A percentile compares a stretch with the other conserved stretches of the same genome.
Conservation (phyloP, 2,329 filamentous ascomycete species). For the Dryadomyces sulphureus region DNA sequence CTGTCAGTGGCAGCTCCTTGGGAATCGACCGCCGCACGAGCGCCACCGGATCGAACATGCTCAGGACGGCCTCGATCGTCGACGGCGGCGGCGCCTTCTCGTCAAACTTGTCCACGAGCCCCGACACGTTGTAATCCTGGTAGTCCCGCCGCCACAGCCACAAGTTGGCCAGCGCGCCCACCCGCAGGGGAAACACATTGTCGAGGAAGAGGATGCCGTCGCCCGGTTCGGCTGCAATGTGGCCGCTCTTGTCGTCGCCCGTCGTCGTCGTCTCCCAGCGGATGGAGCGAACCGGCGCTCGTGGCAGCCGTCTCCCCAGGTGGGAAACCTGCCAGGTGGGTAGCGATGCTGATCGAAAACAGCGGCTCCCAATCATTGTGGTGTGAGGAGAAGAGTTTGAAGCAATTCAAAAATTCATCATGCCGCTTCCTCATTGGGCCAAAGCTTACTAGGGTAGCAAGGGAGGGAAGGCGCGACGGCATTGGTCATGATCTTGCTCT, state of each 20-base stretch:
- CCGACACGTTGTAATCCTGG: slow-evolving; percentile 29
- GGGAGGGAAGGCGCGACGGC: neutral
- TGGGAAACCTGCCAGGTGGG: neutral
- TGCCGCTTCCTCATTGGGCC: neutral
- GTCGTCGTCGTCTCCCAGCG: slow-evolving; percentile 30
- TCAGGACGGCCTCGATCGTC: neutral
- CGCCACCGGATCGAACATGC: slow-evolving; percentile 30
- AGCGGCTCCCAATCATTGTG: slow-evolving; percentile 6
- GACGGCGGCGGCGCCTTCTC: slow-evolving; percentile 16
- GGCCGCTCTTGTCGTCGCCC: slow-evolving; percentile 56
- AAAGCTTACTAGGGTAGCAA: neutral
- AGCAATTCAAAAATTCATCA: neutral
- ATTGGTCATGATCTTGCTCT: neutral
- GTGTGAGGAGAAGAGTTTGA: neutral
- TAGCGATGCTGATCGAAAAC: slow-evolving; percentile 6
- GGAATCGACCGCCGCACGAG: slow-evolving; percentile 50
- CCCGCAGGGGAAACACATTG: slow-evolving; percentile 72
- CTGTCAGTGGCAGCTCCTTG: slow-evolving; percentile 44
- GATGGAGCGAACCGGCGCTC: slow-evolving; percentile 2
- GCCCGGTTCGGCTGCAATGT: slow-evolving; percentile 61
- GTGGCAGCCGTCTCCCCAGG: neutral
- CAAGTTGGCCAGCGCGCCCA: slow-evolving; percentile 32
- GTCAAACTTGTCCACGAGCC: slow-evolving; percentile 37
- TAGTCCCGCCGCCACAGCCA: slow-evolving; percentile 26
- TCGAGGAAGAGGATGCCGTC: slow-evolving; percentile 85